Evolutionary conservation across 306 rosid species (phyloP).

Genomic region (Abrus precatorius): DNA sequence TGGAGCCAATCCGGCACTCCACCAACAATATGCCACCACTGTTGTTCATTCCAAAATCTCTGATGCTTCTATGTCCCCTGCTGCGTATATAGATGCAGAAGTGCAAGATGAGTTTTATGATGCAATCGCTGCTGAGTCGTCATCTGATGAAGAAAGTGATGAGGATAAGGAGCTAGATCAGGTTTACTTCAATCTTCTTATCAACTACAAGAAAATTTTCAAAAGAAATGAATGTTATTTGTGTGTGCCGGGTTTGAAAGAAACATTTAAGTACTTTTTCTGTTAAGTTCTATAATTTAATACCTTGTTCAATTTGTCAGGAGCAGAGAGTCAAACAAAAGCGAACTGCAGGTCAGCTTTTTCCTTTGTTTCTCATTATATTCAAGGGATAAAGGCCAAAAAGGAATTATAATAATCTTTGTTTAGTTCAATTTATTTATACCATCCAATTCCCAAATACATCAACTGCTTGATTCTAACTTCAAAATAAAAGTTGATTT

Average conservation of each 20-base stretch:
- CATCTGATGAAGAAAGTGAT: conserved; percentile 56
- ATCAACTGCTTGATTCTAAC: conserved; percentile 6
- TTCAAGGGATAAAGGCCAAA: conserved; percentile 1
- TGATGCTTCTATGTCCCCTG: conserved; percentile 56
- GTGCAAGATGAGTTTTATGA: conserved; percentile 90
- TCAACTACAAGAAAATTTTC: conserved; percentile 10
- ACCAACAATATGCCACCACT: conserved; percentile 53
- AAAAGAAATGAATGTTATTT: background rate
- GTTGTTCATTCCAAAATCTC: conserved; percentile 62
- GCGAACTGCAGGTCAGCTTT: conserved; percentile 52
- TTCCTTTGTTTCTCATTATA: conserved; percentile 14
- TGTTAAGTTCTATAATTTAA: conserved; percentile 33
- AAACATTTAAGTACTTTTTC: background rate
- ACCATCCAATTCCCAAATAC: conserved; percentile 24
- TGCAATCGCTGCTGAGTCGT: conserved; percentile 76
- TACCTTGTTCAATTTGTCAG: conserved; percentile 52
- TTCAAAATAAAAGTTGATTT: background rate
- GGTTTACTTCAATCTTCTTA: conserved; percentile 55
- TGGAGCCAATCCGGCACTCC: conserved; percentile 79
- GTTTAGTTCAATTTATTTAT: conserved; percentile 39
- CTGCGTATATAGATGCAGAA: conserved; percentile 63
- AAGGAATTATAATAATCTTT: conserved; percentile 4
- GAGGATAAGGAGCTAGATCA: conserved; percentile 35
- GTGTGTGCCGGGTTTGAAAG: background rate
- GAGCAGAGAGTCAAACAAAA: conserved; percentile 59